Conservation (phyloP, 371 early-diverging fungal species). For the Mortierella sp. region DNA sequence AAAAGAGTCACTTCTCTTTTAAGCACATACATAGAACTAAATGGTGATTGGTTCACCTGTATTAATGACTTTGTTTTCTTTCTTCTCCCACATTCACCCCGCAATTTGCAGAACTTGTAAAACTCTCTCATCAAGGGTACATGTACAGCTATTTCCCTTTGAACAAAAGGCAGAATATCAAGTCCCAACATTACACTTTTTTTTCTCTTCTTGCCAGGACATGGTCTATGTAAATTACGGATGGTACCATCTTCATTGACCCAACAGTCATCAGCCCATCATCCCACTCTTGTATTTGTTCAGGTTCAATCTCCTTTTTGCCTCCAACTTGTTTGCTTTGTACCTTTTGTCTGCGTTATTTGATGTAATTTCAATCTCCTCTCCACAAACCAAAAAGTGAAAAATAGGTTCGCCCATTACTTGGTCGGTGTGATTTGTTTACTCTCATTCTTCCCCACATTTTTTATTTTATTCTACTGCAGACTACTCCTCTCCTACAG, state of each 20-base stretch:
- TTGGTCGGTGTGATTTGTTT: not conserved
- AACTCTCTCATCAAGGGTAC: no score
- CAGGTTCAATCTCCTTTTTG: not conserved
- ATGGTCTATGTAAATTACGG: no score
- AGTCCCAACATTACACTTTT: not conserved
- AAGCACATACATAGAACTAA: conserved; percentile 25
- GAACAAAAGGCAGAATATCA: no score
- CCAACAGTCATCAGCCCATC: conserved; percentile 4
- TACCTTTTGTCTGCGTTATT: not conserved
- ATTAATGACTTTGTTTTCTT: conserved; percentile 5
- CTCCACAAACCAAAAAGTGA: conserved; percentile 21
- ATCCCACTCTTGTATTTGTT: not conserved
- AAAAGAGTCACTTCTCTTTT: no score
- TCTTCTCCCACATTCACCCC: not conserved
- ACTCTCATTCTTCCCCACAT: conserved; percentile 18
- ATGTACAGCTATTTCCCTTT: no score
- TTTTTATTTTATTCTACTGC: conserved; percentile 3
- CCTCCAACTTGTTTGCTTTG: not conserved
- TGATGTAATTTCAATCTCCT: conserved; percentile 13
- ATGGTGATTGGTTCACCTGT: conserved; percentile 30
- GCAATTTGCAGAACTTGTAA: not conserved
- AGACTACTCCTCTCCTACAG: not conserved
- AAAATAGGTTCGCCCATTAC: conserved; percentile 20
- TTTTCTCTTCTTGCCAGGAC: no score
- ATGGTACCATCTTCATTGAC: not conserved